Evolutionary conservation across 2,329 filamentous ascomycete species (phyloP), one percentile per base, ranked within the genome.

Genomic region (Fusarium papillatum): DNA sequence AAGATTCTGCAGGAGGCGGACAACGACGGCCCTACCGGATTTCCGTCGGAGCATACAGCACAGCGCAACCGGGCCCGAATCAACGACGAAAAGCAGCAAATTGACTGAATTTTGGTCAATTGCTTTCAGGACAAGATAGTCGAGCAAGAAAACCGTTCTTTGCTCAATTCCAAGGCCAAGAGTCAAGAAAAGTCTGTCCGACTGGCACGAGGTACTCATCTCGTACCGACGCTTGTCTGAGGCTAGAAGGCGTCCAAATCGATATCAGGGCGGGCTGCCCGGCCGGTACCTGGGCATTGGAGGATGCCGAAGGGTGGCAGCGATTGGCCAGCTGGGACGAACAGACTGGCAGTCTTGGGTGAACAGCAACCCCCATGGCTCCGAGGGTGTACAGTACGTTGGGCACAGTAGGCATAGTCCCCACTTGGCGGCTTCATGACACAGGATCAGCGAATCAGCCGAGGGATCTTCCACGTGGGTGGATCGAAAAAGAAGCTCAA

Each of bases 1-100:
- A 73, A 64, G 64, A 66, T 73, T 69, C 69, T 76, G 67, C 70
- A 72, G 48, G 61, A 66, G 67, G 65, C 77, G 73, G 78, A 80
- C 78, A 74, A 80, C 76, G 69, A 80, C 76, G 76, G 78, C 69
- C 71, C 70, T 79, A 78, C 70, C 78, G 78, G 78, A 78, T 70
- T 71, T 80, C 78, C 77, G 75, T 79, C 65, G 66, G 55, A 66
- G 10, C 17, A 46, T 48, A 24, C 41, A 65, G 29, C 26, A 17
- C 64, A 34, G 17, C 36, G 31, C 22, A 57, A 26, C 43, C 38
- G 8, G 59, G 24, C 38, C n/a, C 36, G n/a, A 22, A 63, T 29
- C 50, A 38, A 34, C 55, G 11, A 50, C 29, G 13, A 67, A 55
- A 39, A 53, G 8, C 17, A 16, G 41, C 43, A 31, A 53, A 64